Conservation (phyloP, 2,329 filamentous ascomycete genomes). For the Penicillium nordicum region DNA sequence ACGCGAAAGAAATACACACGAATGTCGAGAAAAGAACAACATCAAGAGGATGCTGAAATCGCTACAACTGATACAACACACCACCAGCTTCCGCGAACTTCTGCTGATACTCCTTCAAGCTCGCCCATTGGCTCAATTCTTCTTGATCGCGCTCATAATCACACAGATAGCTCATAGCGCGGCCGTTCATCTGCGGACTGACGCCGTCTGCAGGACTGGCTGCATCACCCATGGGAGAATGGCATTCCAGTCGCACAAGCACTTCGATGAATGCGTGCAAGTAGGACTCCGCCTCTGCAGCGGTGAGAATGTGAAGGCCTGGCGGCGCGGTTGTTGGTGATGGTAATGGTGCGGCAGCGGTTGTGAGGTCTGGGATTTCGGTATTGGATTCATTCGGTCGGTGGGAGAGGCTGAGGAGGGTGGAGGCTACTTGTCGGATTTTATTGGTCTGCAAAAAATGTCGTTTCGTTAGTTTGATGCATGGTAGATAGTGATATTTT, state of each 20-base stretch:
- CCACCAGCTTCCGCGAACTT: conserved; percentile 67
- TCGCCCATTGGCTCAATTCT: conserved; percentile 73
- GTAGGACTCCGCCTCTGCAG: conserved; percentile 64
- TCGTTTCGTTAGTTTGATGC: not conserved
- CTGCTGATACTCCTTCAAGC: conserved; percentile 72
- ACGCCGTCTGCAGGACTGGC: conserved; percentile 35
- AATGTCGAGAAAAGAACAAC: not conserved
- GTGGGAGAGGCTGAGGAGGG: conserved; percentile 64
- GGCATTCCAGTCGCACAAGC: conserved; percentile 68
- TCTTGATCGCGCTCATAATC: conserved; percentile 66
- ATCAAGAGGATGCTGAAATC: not conserved
- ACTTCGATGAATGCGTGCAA: conserved; percentile 71
- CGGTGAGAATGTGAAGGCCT: conserved; percentile 30
- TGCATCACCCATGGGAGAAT: conserved; percentile 33
- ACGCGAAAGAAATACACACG: too few species aligned
- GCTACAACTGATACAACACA: conserved; percentile 30
- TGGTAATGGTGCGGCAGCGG: conserved; percentile 51
- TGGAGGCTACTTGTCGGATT: conserved; percentile 79
- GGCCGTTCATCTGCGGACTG: conserved; percentile 40
- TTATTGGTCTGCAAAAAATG: conserved; percentile 63
- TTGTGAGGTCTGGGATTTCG: conserved; percentile 13
- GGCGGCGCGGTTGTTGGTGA: conserved; percentile 58
- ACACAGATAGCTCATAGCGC: conserved; percentile 37
- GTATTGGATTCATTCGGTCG: conserved; percentile 43
- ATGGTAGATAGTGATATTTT: not conserved